phyloP scores from a whole-genome alignment of 2,329 filamentous ascomycete genomes.

The Emydomyces testavorans region DNA sequence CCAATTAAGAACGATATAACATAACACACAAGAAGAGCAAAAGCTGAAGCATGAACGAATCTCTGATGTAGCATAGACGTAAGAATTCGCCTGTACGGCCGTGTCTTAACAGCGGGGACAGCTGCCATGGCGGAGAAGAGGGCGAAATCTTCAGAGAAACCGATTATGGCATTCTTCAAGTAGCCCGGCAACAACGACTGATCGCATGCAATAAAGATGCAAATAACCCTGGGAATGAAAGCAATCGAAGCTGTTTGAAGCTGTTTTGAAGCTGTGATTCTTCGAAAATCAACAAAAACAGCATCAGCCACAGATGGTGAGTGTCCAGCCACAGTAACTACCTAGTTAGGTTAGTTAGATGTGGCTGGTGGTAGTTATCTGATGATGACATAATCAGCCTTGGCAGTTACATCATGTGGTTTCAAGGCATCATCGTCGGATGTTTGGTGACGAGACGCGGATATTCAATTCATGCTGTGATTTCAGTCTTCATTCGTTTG shows the following conservation, averaged over 20 bases:
- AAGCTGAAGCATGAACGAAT: constrained; percentile 65
- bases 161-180: constrained; percentile 10
- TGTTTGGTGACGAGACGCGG: not conserved
- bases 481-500: constrained; percentile 3
- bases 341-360: too few species aligned
- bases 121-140: constrained; percentile 25
- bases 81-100: constrained; percentile 72
- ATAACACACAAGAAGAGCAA: constrained; percentile 62
- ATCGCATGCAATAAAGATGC: too few species aligned
- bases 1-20: constrained; percentile 58
- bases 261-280: not conserved
- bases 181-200: too few species aligned
- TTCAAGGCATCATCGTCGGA: constrained; percentile 1
- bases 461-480: not conserved
- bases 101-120: constrained; percentile 23
- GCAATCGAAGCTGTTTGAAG: not conserved
- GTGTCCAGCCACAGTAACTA: not conserved
- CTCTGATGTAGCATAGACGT: constrained; percentile 78
- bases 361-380: not conserved
- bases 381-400: constrained; percentile 9
- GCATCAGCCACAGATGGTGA: constrained; percentile 4
- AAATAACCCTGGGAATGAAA: too few species aligned
- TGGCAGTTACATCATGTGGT: constrained; percentile 8
- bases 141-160: not conserved
- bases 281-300: not conserved